Evolutionary conservation across 1,284 basidiomycete species (phyloP).

Genomic region (Rhodotorula glutinis): DNA sequence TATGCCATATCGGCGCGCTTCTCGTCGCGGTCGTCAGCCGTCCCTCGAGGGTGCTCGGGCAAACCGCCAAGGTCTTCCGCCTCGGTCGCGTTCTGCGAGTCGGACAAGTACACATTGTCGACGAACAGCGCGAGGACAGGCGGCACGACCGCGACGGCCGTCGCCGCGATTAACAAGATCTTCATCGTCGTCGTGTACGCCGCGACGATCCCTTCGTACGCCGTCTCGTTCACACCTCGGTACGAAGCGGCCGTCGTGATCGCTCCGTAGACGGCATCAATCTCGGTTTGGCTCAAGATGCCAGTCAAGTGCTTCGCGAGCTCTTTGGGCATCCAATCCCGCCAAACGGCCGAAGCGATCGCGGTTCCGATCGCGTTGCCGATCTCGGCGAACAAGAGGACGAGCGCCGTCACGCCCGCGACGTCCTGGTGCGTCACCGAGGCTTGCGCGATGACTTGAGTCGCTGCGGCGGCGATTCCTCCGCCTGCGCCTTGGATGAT

Average conservation of each 20-base stretch:
- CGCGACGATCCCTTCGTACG: slow-evolving; percentile 17
- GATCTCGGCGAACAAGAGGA: slow-evolving; percentile 74
- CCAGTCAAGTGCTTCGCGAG: slow-evolving; percentile 34
- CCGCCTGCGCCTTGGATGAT: slow-evolving; percentile 74
- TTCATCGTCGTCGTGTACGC: slow-evolving; percentile 56
- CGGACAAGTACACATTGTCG: slow-evolving; percentile 33
- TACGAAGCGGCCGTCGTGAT: slow-evolving; percentile 46
- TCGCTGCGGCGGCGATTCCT: slow-evolving; percentile 66
- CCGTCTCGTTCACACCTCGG: slow-evolving; percentile 39
- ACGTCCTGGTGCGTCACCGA: slow-evolving; percentile 55
- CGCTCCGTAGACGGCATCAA: slow-evolving; percentile 25
- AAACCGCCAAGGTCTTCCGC: slow-evolving; percentile 27
- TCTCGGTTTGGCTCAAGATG: slow-evolving; percentile 31
- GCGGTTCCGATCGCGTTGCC: slow-evolving; percentile 67
- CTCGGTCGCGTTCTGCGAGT: slow-evolving; percentile 41
- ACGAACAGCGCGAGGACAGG: slow-evolving; percentile 33
- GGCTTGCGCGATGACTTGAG: slow-evolving; percentile 72
- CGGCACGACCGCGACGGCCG: slow-evolving; percentile 32
- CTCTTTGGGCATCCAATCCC: slow-evolving; percentile 35
- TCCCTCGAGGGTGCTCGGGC: background rate
- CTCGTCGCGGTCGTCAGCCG: too few relatives aligned
- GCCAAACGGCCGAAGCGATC: slow-evolving; percentile 52
- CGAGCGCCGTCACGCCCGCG: slow-evolving; percentile 74
- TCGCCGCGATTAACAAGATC: slow-evolving; percentile 14
- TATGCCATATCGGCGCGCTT: too few relatives aligned